Base-by-base conservation (phyloP, 2,329 filamentous ascomycete species). In the Talaromyces atroroseus region DNA sequence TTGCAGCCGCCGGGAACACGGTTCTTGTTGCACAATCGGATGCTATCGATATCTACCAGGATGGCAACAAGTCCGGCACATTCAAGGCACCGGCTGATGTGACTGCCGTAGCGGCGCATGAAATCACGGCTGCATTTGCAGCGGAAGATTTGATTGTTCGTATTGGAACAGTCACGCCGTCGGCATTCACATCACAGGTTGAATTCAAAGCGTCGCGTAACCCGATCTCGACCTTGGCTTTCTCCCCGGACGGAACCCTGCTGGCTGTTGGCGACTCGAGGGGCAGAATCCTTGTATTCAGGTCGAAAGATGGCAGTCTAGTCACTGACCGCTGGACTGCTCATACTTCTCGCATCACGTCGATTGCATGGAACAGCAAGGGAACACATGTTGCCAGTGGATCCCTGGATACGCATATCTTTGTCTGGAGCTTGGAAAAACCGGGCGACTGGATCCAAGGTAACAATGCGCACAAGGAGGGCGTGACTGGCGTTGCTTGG, bases 401-500 rank as follows among this genome's bases (percentile, higher is more conserved):
- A 12, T 87, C 85, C 47, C 76, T 99, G 50, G 94, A 99, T 70
- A 96, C 92, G 0, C 91, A 95, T 66, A 82, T 99, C 20, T 92
- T 90, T 69, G 85, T 96, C 29, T 99, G 94, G 90, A 96, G 90
- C 70, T 73, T 96, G 56, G 76, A 78, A 45, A 89, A 90, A 68
- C 92, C 92, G 0, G 91, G 90, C 2, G 89, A 89, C 72, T 82
- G 92, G 63, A 82, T 95, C 63, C 92, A 94, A 77, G 87, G 85
- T 14, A 75, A 85, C 21, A 95, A 96, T 68, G 91, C 92, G 50
- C 94, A 99, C 76, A 96, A 96, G 76, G 94, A 97, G 68, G 94
- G 94, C 10, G 91, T 97, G 18, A 90, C 88, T 63, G 92, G 89
- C 16, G 87, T 97, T 16, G 82, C 82, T 12, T 99, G 92, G 91